Base-by-base conservation (phyloP, 2,329 filamentous ascomycete species). In the Aspergillus oerlinghausenensis region DNA sequence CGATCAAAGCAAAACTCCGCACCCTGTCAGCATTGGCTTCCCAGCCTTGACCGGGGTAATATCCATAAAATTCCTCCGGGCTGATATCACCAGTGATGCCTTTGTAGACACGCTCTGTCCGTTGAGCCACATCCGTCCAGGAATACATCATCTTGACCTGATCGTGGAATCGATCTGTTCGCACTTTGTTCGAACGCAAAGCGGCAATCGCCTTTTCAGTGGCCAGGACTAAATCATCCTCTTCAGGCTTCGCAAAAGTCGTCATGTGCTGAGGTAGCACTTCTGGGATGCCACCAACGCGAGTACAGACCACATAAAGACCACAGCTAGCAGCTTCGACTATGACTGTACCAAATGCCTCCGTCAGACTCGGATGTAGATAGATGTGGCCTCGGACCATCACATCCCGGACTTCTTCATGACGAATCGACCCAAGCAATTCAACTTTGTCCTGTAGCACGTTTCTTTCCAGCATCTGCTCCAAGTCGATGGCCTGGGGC, bases 121-220 rank as follows among this genome's bases (percentile, higher is more conserved):
- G 88, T 65, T 89, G 84, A 14, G 94, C 94, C 28, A 99, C 93
- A 71, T 99, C 93, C 28, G 90, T 90, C 94, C 94, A 99, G 1
- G 91, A 96, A 77, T 99, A 99, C 94, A 97, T 97, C 78, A 89
- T 90, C 74, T 93, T 92, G 60, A 99, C 94, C 73, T 97, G 90
- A 63, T 96, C 93, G 71, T 99, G 94, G 70, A 99, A 99, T 45
- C 88, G 85, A 71, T 97, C 93, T 0, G 94, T 96, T 60, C 91
- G 87, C 28, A 99, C 88, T 66, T 88, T 90, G 64, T 92, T 93
- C 5, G 88, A 88, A 48, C 93, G 87, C 55, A 99, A 81, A 29
- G 90, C 88, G 0, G 87, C 88, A 60, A 99, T 97, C 19, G 95
- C 94, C 63, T 88, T 88, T 19, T 90, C 89, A 0, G 95, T 97